Percentiles rank a stretch among this genome's conserved stretches.
Conservation (phyloP, 495 filamentous ascomycete species). For the Penicillium steckii region DNA sequence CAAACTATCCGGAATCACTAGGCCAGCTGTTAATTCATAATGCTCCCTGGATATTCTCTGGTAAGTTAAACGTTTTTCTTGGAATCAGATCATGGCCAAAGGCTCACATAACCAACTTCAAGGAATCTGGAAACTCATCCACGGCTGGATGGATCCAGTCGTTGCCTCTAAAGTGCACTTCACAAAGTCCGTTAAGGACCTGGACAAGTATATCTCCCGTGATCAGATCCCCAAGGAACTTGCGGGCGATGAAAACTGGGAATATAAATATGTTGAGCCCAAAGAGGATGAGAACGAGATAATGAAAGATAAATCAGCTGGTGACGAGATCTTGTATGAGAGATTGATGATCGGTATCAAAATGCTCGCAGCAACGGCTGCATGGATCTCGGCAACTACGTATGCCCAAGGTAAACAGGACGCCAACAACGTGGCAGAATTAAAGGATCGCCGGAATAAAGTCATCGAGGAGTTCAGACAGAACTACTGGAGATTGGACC, state of each 20-base stretch:
- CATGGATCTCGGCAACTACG: conserved; percentile 54
- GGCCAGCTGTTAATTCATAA: conserved; percentile 86
- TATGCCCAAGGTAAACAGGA: conserved; percentile 25
- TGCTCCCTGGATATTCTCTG: conserved; percentile 87
- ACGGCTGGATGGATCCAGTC: conserved; percentile 88
- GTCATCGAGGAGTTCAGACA: conserved; percentile 41
- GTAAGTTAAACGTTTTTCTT: conserved; percentile 31
- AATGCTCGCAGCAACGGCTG: conserved; percentile 65
- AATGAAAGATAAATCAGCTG: conserved; percentile 60
- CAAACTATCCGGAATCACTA: conserved; percentile 86
- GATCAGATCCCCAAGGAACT: conserved; percentile 69
- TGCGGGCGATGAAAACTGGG: conserved; percentile 77
- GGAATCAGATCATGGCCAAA: not conserved
- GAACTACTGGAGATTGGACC: conserved; percentile 73
- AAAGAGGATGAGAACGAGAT: conserved; percentile 62
- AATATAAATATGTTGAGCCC: conserved; percentile 79
- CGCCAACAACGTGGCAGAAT: conserved; percentile 25
- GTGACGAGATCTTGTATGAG: conserved; percentile 53
- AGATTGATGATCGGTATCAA: conserved; percentile 57
- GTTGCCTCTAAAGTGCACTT: conserved; percentile 89
- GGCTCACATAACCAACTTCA: not conserved
- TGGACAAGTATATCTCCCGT: conserved; percentile 66
- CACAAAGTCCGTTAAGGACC: conserved; percentile 70
- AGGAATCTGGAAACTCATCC: conserved; percentile 81
- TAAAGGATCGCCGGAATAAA: conserved; percentile 51